phyloP scores from a whole-genome alignment of 257 asterid genomes.

The Gentiana straminea region DNA sequence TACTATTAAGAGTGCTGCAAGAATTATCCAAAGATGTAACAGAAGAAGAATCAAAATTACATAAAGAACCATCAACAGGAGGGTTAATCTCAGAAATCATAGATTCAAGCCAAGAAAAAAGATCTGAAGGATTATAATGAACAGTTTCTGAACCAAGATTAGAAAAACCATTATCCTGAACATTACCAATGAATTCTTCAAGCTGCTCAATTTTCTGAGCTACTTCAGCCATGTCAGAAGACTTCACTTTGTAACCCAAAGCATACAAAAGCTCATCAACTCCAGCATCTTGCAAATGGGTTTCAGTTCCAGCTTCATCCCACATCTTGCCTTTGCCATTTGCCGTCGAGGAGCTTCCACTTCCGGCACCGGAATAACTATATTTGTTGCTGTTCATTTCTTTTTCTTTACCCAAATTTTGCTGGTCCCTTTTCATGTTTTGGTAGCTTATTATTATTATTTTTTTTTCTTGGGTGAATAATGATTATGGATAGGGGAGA shows the following conservation, averaged over 20 bases:
- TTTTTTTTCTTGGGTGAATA: not conserved
- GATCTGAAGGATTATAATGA: constrained; percentile 82
- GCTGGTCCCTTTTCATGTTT: constrained; percentile 14
- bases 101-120: constrained; percentile 71
- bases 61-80: constrained; percentile 11
- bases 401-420: constrained; percentile 2
- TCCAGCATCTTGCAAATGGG: constrained; percentile 24
- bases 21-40: constrained; percentile 15
- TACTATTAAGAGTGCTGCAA: not conserved
- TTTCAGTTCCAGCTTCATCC: constrained; percentile 8
- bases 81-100: constrained; percentile 64
- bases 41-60: constrained; percentile 13
- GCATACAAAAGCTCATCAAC: constrained; percentile 62
- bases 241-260: constrained; percentile 51
- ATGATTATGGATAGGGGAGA: constrained; percentile 5
- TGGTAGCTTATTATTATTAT: too few relatives aligned
- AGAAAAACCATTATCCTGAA: constrained; percentile 34
- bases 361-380: constrained; percentile 15
- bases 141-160: constrained; percentile 47
- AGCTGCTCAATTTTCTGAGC: constrained; percentile 66
- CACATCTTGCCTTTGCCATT: constrained; percentile 34
- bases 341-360: constrained; percentile 12
- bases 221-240: constrained; percentile 62
- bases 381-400: not conserved
- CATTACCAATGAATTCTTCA: constrained; percentile 44